Evolutionary conservation across 306 rosid species (phyloP).

Genomic region (Cicer bijugum): DNA sequence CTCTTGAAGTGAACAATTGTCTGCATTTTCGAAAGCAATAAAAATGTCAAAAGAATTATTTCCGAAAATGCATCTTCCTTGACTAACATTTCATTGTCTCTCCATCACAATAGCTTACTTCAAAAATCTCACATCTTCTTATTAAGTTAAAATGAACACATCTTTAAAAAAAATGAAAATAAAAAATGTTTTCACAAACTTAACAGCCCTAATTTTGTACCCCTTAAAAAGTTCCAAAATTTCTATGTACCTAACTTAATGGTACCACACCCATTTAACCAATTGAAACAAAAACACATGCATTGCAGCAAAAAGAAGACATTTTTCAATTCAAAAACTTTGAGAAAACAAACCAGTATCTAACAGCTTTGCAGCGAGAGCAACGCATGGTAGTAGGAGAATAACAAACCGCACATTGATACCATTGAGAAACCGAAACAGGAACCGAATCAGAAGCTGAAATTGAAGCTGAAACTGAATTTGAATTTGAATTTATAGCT

Average conservation of each 20-base stretch:
- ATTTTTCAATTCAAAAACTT: background rate
- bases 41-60: too few species aligned
- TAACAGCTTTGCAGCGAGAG: slow-evolving; percentile 64
- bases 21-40: too few species aligned
- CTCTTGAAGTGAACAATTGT: too few species aligned
- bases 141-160: too few species aligned
- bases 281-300: slow-evolving; percentile 4
- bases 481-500: background rate
- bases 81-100: too few species aligned
- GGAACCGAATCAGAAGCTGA: slow-evolving; percentile 14
- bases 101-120: too few species aligned
- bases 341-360: slow-evolving; percentile 57
- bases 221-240: background rate
- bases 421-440: slow-evolving; percentile 8
- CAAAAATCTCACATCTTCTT: too few species aligned
- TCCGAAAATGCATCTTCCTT: too few species aligned
- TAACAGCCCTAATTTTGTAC: too few species aligned
- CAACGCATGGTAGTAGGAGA: slow-evolving; percentile 65
- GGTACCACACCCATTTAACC: background rate
- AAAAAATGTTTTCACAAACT: too few species aligned
- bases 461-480: background rate
- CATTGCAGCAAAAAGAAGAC: background rate
- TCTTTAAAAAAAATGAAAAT: too few species aligned
- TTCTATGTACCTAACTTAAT: background rate
- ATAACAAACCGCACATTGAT: slow-evolving; percentile 60